A percentile compares a stretch with the other conserved stretches of the same genome.
phyloP scores from a whole-genome alignment of 116 monocot species.

The Posidonia oceanica region DNA sequence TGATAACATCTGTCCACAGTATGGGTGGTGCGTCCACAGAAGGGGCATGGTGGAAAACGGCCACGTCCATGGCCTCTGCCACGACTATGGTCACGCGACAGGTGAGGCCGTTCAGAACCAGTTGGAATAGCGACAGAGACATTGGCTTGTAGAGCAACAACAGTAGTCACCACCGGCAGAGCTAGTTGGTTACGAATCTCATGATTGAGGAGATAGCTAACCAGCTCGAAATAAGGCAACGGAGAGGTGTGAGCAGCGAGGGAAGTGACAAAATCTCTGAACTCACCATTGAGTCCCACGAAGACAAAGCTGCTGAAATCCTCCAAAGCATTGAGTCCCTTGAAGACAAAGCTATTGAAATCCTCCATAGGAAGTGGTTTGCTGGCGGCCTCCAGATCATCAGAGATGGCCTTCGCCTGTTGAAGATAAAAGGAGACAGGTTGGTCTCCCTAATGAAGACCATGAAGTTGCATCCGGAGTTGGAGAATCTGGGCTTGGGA shows the following conservation, averaged over 20 bases:
- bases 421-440: background rate
- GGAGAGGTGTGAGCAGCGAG: background rate
- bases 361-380: background rate
- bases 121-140: background rate
- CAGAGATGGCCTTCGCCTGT: constrained; percentile 1
- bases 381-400: background rate
- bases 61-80: background rate
- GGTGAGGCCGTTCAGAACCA: background rate
- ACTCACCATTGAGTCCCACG: background rate
- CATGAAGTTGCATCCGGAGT: background rate
- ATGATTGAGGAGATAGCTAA: background rate
- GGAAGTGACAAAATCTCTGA: background rate
- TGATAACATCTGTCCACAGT: background rate
- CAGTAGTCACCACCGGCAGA: too few species aligned
- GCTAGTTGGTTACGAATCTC: background rate
- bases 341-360: background rate
- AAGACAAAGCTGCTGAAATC: too few species aligned
- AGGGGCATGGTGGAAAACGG: background rate
- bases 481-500: background rate
- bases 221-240: background rate
- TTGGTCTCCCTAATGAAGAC: background rate
- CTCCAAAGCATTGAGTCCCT: background rate
- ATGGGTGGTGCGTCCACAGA: background rate
- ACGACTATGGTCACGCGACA: too few species aligned
- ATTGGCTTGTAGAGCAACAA: background rate